Percentiles rank a stretch among this genome's conserved stretches.
phyloP scores from a whole-genome alignment of 78 protist genomes.

The Guillardia theta region DNA sequence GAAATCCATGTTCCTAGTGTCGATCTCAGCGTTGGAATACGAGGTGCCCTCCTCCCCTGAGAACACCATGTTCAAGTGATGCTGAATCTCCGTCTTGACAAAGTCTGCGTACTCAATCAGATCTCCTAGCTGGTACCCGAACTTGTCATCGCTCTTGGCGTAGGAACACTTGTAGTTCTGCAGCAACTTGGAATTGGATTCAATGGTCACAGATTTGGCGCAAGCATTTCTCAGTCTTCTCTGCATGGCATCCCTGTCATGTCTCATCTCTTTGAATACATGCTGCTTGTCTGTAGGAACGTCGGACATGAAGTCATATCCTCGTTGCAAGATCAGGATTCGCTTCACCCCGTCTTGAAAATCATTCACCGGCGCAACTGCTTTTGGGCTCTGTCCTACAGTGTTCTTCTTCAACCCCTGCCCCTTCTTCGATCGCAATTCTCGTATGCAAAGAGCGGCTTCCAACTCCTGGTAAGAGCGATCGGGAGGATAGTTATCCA shows the following conservation, averaged over 20 bases:
- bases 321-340: neutral
- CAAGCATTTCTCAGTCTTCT: neutral
- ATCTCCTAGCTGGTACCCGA: neutral
- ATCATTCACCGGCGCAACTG: neutral
- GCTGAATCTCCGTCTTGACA: neutral
- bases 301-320: neutral
- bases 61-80: too few relatives aligned
- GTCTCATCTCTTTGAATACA: neutral
- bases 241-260: neutral
- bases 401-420: neutral
- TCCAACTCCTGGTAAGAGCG: neutral
- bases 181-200: neutral
- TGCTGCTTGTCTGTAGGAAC: neutral
- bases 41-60: too few relatives aligned
- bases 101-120: neutral
- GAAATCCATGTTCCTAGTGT: too few relatives aligned
- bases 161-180: neutral
- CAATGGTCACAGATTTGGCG: neutral
- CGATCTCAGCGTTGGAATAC: neutral
- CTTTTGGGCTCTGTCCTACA: neutral
- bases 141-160: neutral
- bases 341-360: neutral
- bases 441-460: neutral
- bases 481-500: neutral
- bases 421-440: neutral